These are phyloP conservation scores for Dendrocalamus latiflorus DNA, from an alignment of 202 grass and related monocot species.

Conservation along the genomic window DNA sequence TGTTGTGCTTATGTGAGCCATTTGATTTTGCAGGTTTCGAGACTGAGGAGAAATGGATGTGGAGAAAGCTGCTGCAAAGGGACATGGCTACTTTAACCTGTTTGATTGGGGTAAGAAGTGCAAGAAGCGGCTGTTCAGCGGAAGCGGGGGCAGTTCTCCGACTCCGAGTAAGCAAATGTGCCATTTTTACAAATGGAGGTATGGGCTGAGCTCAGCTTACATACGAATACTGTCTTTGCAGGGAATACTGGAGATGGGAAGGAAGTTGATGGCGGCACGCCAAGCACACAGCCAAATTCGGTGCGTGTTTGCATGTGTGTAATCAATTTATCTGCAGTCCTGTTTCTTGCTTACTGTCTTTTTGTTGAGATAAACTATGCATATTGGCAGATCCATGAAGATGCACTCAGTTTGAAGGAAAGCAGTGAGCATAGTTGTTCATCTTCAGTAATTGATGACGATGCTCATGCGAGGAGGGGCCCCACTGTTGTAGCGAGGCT, in stretches of 20 bases:
- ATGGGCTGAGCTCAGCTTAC: not conserved
- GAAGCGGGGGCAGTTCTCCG: conserved; percentile 19
- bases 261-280: conserved; percentile 22
- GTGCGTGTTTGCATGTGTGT: conserved; percentile 21
- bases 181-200: not conserved
- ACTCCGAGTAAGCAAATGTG: conserved; percentile 35
- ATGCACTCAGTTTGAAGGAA: conserved; percentile 49
- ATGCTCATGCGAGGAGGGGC: conserved; percentile 42
- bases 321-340: not conserved
- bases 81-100: conserved; percentile 65
- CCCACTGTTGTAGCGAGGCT: conserved; percentile 82
- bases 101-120: conserved; percentile 90
- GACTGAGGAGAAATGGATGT: conserved; percentile 56
- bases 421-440: conserved; percentile 62
- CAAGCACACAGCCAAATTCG: conserved; percentile 35
- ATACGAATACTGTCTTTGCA: conserved; percentile 11
- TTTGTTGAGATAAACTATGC: conserved; percentile 14
- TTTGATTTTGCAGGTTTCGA: conserved; percentile 19
- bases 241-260: conserved; percentile 39
- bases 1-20: conserved; percentile 21
- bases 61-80: conserved; percentile 65
- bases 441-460: conserved; percentile 64
- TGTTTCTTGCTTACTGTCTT: conserved; percentile 3
- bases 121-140: conserved; percentile 55
- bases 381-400: conserved; percentile 47